A percentile compares a stretch with the other conserved stretches of the same genome.
Conservation (phyloP, 805 yeast genomes). For the Saccharomycopsis capsularis region DNA sequence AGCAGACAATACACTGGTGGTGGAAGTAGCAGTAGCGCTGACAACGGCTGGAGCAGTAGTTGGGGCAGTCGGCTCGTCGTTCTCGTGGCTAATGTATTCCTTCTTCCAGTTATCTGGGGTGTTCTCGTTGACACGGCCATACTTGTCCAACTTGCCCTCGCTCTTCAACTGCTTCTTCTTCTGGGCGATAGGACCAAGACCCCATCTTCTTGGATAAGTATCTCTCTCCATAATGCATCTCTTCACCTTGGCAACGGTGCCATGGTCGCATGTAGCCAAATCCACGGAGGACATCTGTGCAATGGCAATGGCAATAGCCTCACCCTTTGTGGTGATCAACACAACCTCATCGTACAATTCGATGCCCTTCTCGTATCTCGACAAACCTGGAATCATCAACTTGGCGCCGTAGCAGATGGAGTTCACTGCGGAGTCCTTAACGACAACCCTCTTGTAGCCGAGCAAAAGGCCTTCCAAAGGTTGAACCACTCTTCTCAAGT, state of each 20-base stretch:
- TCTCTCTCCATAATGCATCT: constrained; percentile 99
- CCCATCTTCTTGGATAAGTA: constrained; percentile 99
- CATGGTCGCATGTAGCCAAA: constrained; percentile 94
- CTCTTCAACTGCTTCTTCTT: constrained; percentile 98
- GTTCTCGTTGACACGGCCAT: constrained; percentile 85
- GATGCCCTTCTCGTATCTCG: constrained; percentile 96
- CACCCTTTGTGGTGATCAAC: constrained; percentile 97
- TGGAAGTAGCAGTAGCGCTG: constrained; percentile 39
- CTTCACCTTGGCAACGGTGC: constrained; percentile 96
- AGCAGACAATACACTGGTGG: constrained; percentile 37
- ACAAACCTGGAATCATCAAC: constrained; percentile 96
- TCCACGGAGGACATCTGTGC: constrained; percentile 99
- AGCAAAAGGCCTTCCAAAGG: constrained; percentile 91
- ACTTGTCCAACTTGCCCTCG: constrained; percentile 94
- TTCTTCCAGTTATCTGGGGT: constrained; percentile 92
- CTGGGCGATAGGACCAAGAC: constrained; percentile 96
- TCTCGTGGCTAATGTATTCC: constrained; percentile 66
- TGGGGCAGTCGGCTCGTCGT: constrained; percentile 43
- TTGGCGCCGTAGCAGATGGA: constrained; percentile 99
- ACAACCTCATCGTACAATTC: constrained; percentile 97
- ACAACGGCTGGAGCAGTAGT: constrained; percentile 29
- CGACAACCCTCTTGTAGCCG: constrained; percentile 96
- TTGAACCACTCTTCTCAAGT: constrained; percentile 86
- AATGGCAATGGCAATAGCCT: constrained; percentile 96
- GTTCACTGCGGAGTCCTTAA: constrained; percentile 90